Conservation (phyloP, 1,139 yeast genomes). For the Taphrina sp. region DNA sequence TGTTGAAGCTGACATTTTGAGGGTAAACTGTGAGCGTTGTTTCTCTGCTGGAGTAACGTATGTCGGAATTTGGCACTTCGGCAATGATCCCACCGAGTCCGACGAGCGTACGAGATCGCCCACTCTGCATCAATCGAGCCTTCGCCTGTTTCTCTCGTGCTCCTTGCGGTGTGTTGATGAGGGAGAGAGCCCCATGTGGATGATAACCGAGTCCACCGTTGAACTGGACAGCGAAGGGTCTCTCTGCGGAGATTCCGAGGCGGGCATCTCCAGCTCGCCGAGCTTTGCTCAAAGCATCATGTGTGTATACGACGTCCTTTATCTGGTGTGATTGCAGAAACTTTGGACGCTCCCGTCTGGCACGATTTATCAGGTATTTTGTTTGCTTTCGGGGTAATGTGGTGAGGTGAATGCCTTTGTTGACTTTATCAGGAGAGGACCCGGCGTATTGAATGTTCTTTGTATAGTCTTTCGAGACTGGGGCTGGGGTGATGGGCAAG, state of each 20-base stretch:
- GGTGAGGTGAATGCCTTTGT: slow-evolving; percentile 6
- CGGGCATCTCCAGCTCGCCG: background rate
- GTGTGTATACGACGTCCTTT: background rate
- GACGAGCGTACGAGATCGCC: slow-evolving; percentile 3
- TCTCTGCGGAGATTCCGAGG: slow-evolving; percentile 4
- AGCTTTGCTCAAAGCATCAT: background rate
- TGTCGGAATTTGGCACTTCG: background rate
- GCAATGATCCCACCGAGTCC: slow-evolving; percentile 25
- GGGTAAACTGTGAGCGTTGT: slow-evolving; percentile 5
- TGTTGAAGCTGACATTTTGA: background rate
- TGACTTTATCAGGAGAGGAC: slow-evolving; percentile 10
- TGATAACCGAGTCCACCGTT: slow-evolving; percentile 27
- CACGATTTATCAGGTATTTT: background rate
- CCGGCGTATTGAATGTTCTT: background rate
- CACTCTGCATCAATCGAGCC: slow-evolving; percentile 13
- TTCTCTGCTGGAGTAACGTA: background rate
- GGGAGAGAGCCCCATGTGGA: slow-evolving; percentile 26
- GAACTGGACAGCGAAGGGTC: slow-evolving; percentile 10
- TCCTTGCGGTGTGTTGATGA: slow-evolving; percentile 24
- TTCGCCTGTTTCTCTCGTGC: slow-evolving; percentile 13
- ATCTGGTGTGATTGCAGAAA: slow-evolving; percentile 1
- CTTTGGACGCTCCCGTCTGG: background rate
- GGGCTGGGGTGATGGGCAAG: slow-evolving; percentile 1
- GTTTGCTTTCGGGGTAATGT: background rate
- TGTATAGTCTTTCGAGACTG: background rate